Conservation (phyloP, 2,329 filamentous ascomycete genomes). For the Talaromyces sp. region DNA sequence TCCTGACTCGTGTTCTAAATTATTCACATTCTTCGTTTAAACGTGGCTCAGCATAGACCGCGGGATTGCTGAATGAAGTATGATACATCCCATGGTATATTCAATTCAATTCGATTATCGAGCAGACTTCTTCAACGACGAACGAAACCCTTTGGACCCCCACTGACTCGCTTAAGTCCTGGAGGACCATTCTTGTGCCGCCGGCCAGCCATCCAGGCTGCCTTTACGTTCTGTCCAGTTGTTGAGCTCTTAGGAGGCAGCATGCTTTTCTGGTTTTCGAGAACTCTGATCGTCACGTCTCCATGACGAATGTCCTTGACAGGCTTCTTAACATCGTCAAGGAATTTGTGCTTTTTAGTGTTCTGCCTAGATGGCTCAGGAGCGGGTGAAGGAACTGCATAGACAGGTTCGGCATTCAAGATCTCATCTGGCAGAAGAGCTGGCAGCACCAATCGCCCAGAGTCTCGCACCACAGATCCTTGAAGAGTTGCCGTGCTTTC, state of each 20-base stretch:
- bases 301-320: slow-evolving; percentile 47
- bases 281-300: slow-evolving; percentile 44
- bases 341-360: slow-evolving; percentile 43
- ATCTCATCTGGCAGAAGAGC: slow-evolving; percentile 48
- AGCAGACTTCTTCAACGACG: slow-evolving; percentile 17
- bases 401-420: slow-evolving; percentile 40
- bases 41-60: not conserved
- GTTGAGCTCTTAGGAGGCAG: slow-evolving; percentile 43
- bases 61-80: not conserved
- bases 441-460: slow-evolving; percentile 37
- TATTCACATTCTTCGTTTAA: not conserved
- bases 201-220: slow-evolving; percentile 34
- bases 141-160: slow-evolving; percentile 31
- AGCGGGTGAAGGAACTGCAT: slow-evolving; percentile 41
- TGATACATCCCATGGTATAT: not conserved
- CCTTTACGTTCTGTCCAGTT: slow-evolving; percentile 29
- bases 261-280: slow-evolving; percentile 36
- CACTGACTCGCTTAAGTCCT: slow-evolving; percentile 32
- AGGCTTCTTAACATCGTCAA: slow-evolving; percentile 42
- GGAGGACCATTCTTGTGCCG: slow-evolving; percentile 26
- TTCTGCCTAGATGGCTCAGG: slow-evolving; percentile 24
- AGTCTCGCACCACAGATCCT: slow-evolving; percentile 30
- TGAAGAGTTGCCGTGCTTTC: slow-evolving; percentile 38
- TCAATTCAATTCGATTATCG: not conserved
- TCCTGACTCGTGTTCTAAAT: not conserved